Percentiles rank a stretch among this genome's conserved stretches.
Conservation (phyloP, 2,329 filamentous ascomycete species). For the Immersiporthe knoxdaviesiana region DNA sequence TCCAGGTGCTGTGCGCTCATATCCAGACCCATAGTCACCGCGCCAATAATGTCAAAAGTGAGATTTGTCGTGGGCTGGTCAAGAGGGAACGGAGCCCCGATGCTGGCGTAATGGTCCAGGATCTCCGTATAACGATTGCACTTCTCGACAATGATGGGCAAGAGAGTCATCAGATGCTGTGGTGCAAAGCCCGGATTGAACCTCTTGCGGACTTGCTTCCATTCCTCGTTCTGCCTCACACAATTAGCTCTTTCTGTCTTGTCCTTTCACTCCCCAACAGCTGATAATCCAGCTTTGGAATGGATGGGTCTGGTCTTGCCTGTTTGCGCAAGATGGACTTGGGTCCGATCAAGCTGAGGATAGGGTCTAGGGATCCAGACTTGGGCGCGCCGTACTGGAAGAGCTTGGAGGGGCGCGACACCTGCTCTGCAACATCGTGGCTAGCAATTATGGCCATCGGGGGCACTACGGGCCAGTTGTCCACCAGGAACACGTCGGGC, state of each 20-base stretch:
- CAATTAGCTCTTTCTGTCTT: no score
- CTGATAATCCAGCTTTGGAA: no score
- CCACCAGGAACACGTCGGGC: conserved; percentile 41
- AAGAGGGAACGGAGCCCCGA: conserved; percentile 36
- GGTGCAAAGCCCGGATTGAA: conserved; percentile 45
- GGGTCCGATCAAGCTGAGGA: conserved; percentile 24
- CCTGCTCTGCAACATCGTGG: conserved; percentile 44
- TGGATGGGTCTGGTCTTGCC: not conserved
- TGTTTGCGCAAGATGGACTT: not conserved
- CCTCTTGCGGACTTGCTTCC: conserved; percentile 35
- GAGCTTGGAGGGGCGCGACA: conserved; percentile 37
- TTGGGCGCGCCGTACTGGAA: conserved; percentile 41
- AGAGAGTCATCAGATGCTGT: conserved; percentile 42
- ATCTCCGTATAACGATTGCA: conserved; percentile 36
- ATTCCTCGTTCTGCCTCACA: no score
- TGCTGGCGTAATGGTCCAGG: conserved; percentile 37
- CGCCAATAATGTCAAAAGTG: conserved; percentile 44
- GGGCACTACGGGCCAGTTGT: conserved; percentile 40
- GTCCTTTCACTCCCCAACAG: no score
- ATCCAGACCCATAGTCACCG: not conserved
- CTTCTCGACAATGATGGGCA: conserved; percentile 44
- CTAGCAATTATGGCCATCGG: conserved; percentile 31
- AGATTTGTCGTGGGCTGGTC: conserved; percentile 38
- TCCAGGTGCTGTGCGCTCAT: conserved; percentile 4
- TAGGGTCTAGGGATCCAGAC: conserved; percentile 33